Conservation (phyloP, 2,329 filamentous ascomycete genomes). For the Claviceps sp. region DNA sequence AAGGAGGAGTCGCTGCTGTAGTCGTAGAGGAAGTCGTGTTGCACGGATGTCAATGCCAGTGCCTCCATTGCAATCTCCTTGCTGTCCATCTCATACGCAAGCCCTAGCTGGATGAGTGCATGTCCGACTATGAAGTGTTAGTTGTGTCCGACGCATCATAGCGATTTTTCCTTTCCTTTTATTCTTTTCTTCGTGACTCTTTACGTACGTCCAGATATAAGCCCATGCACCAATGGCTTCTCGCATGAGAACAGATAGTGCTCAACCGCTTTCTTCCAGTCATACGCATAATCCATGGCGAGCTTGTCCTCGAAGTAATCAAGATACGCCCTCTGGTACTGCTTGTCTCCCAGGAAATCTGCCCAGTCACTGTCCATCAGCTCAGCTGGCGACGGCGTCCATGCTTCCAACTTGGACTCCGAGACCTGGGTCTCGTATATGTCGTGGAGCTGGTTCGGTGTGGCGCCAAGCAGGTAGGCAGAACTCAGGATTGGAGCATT, state of each 20-base stretch:
- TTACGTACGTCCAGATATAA: constrained; percentile 62
- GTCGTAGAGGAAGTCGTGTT: constrained; percentile 48
- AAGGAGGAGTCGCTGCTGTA: constrained; percentile 63
- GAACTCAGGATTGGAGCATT: constrained; percentile 70
- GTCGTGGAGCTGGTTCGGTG: constrained; percentile 56
- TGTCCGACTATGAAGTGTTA: constrained; percentile 53
- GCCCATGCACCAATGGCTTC: constrained; percentile 65
- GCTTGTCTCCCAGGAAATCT: constrained; percentile 64
- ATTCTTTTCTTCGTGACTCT: neutral
- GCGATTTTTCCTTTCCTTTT: neutral
- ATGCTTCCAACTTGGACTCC: constrained; percentile 65
- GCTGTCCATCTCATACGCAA: constrained; percentile 77
- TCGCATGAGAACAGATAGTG: constrained; percentile 65
- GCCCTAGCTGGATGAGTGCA: constrained; percentile 88
- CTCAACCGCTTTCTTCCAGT: constrained; percentile 67
- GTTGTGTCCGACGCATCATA: neutral
- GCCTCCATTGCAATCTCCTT: constrained; percentile 84
- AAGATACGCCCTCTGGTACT: constrained; percentile 78
- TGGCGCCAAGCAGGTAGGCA: constrained; percentile 73
- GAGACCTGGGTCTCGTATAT: constrained; percentile 70
- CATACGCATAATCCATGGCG: constrained; percentile 57
- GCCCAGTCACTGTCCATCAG: constrained; percentile 76
- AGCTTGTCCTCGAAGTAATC: constrained; percentile 94
- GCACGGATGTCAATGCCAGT: constrained; percentile 50
- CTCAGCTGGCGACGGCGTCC: constrained; percentile 75